Conservation (phyloP, 2,329 filamentous ascomycete genomes). For the Epichloe uncinata region DNA sequence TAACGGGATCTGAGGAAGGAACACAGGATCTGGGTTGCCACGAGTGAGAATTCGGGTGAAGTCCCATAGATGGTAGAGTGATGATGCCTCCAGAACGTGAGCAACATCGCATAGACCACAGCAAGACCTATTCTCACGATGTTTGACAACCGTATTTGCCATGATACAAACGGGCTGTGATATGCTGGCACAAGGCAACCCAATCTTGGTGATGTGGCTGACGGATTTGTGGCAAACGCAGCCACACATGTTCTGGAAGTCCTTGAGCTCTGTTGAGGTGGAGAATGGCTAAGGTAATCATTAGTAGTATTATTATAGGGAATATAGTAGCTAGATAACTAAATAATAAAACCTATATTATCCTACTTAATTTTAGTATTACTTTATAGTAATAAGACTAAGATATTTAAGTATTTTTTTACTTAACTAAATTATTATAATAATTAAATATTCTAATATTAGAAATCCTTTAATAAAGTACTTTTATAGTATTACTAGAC, state of each 20-base stretch:
- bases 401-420: too few relatives aligned
- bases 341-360: too few relatives aligned
- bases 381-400: too few relatives aligned
- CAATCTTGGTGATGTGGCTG: constrained; percentile 1
- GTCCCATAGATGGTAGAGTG: not conserved
- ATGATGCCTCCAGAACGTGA: not conserved
- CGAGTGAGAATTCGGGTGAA: not conserved
- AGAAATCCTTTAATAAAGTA: too few relatives aligned
- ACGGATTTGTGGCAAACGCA: constrained; percentile 1
- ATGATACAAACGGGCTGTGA: not conserved
- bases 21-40: not conserved
- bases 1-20: not conserved
- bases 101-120: not conserved
- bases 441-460: too few relatives aligned
- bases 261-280: too few relatives aligned
- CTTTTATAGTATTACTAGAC: too few relatives aligned
- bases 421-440: too few relatives aligned
- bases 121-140: not conserved
- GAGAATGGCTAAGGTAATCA: too few relatives aligned
- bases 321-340: too few relatives aligned
- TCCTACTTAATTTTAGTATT: too few relatives aligned
- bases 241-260: not conserved
- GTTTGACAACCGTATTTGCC: not conserved
- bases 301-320: too few relatives aligned
- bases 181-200: not conserved